A percentile compares a stretch with the other conserved stretches of the same genome.
These are phyloP conservation scores for Scheffersomyces titani DNA, from an alignment of 1,139 yeast species.

Conservation along the genomic window DNA sequence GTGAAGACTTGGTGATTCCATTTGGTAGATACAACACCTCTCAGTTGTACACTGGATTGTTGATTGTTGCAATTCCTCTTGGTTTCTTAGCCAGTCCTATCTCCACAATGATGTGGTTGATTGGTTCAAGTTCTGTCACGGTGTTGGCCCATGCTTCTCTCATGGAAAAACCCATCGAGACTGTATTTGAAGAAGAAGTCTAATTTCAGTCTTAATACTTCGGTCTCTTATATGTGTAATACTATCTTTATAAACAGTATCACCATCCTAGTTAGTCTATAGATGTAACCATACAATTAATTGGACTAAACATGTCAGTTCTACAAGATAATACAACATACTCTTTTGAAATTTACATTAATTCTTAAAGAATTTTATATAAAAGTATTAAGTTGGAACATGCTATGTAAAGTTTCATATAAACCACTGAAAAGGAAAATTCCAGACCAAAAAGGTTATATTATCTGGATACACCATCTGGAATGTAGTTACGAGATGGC, in stretches of 20 bases:
- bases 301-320: neutral
- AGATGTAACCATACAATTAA: neutral
- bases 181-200: slow-evolving; percentile 89
- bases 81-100: slow-evolving; percentile 94
- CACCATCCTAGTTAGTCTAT: neutral
- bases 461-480: neutral
- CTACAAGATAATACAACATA: neutral
- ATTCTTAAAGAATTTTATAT: neutral
- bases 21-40: slow-evolving; percentile 71
- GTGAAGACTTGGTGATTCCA: slow-evolving; percentile 76
- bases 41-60: slow-evolving; percentile 85
- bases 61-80: slow-evolving; percentile 78
- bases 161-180: slow-evolving; percentile 97
- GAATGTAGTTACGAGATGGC: neutral
- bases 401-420: neutral
- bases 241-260: neutral
- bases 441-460: neutral
- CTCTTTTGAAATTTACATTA: neutral
- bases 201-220: slow-evolving; percentile 10
- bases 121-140: slow-evolving; percentile 89
- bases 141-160: slow-evolving; percentile 90
- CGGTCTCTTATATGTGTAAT: neutral
- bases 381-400: neutral
- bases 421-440: neutral
- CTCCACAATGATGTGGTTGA: slow-evolving; percentile 91